Conservation (phyloP, 148 eudicot genomes). For the Cornus kousa region DNA sequence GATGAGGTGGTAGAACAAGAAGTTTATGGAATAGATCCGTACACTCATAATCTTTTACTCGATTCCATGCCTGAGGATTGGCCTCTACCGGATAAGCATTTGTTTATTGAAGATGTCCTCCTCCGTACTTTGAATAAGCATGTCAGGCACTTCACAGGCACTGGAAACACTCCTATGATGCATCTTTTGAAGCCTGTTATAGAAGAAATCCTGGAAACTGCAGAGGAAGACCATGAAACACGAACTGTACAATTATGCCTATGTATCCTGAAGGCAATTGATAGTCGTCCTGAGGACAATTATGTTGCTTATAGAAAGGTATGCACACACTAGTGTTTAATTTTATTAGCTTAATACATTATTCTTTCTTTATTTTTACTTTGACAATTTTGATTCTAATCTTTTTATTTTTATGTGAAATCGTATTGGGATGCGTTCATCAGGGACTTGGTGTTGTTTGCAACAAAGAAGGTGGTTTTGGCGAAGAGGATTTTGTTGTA, state of each 20-base stretch:
- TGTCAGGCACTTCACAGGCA: constrained; percentile 75
- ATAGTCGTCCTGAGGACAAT: constrained; percentile 75
- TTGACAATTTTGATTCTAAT: background rate
- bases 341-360: background rate
- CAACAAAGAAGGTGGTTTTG: constrained; percentile 89
- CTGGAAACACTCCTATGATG: constrained; percentile 83
- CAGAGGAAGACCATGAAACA: constrained; percentile 44
- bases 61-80: constrained; percentile 96
- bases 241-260: constrained; percentile 52
- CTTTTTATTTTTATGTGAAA: background rate
- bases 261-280: constrained; percentile 67
- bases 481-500: constrained; percentile 86
- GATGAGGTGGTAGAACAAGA: constrained; percentile 95
- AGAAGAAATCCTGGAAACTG: constrained; percentile 59
- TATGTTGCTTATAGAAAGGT: constrained; percentile 99
- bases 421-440: constrained; percentile 14
- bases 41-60: constrained; percentile 91
- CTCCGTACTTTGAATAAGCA: constrained; percentile 82
- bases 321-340: background rate
- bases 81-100: constrained; percentile 71
- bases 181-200: constrained; percentile 74
- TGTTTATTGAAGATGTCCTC: constrained; percentile 82
- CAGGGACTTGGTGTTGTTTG: constrained; percentile 99
- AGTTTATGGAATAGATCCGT: constrained; percentile 97
- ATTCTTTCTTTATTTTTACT: background rate